Evolutionary conservation across 108 stramenopile genomes (phyloP).

Genomic region (Cyclotella sp.): DNA sequence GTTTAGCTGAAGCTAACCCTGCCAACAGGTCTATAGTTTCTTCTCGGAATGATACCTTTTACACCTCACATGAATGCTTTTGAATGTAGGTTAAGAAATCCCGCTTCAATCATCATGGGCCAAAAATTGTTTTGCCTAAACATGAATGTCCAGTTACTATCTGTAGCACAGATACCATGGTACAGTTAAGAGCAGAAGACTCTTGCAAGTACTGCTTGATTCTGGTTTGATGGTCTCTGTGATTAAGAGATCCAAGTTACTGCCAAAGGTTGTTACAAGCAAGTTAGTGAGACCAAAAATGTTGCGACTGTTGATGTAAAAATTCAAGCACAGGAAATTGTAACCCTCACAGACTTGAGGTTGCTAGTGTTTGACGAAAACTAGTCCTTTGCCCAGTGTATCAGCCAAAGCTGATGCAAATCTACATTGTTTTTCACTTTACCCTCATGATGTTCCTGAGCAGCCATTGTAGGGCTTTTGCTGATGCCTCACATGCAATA

Average conservation of each 20-base stretch:
- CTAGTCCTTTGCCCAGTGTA: no score
- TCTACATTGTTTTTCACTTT: no score
- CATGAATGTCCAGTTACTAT: not conserved
- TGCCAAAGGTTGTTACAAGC: not conserved
- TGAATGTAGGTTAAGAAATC: not conserved
- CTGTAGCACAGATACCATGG: not conserved
- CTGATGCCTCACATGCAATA: no score
- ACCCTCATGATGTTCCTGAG: no score
- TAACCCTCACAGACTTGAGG: not conserved
- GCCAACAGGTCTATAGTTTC: not conserved
- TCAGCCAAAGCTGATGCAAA: no score
- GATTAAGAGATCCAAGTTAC: not conserved
- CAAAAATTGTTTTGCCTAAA: not conserved
- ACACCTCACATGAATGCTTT: not conserved
- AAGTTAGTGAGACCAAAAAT: not conserved
- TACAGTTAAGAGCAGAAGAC: not conserved
- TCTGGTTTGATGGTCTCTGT: not conserved
- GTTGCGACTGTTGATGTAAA: not conserved
- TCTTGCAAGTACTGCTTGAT: not conserved
- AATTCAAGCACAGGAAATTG: not conserved
- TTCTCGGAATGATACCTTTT: not conserved
- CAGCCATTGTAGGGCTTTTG: no score
- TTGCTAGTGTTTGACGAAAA: not conserved
- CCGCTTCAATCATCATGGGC: not conserved
- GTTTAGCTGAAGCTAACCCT: not conserved